Conservation (phyloP, 2,329 filamentous ascomycete genomes). For the Orbilia quercus region DNA sequence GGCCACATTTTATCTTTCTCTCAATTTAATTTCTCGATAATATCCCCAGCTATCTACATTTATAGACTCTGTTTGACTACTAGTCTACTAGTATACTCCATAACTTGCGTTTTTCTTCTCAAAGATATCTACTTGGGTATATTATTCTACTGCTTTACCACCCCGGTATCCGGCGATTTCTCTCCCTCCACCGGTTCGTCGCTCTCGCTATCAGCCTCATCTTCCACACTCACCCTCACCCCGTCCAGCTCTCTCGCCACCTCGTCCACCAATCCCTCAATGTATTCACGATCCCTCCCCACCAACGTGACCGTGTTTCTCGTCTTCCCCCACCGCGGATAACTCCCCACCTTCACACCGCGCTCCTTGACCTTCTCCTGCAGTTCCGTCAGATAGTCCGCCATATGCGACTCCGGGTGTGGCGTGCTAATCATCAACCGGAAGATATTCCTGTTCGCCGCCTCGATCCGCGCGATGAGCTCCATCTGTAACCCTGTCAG, state of each 20-base stretch:
- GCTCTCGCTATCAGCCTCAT: slow-evolving; percentile 71
- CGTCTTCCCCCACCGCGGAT: slow-evolving; percentile 89
- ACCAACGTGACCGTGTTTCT: slow-evolving; percentile 92
- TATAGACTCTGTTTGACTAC: too few species aligned
- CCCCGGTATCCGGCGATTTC: not conserved
- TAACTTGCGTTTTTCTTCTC: not conserved
- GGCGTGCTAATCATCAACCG: slow-evolving; percentile 88
- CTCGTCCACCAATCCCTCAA: slow-evolving; percentile 82
- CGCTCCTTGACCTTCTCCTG: slow-evolving; percentile 77
- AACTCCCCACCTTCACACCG: slow-evolving; percentile 93
- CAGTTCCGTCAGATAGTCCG: slow-evolving; percentile 82
- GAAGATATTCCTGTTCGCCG: slow-evolving; percentile 77
- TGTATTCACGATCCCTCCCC: slow-evolving; percentile 76
- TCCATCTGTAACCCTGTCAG: slow-evolving; percentile 75
- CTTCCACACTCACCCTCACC: slow-evolving; percentile 75
- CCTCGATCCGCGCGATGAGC: slow-evolving; percentile 78
- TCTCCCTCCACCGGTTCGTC: slow-evolving; percentile 57
- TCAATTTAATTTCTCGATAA: too few species aligned
- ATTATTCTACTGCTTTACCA: not conserved
- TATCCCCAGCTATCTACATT: too few species aligned
- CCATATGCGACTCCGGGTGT: slow-evolving; percentile 84
- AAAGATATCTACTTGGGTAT: too few species aligned
- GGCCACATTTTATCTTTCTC: too few species aligned
- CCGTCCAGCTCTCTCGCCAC: slow-evolving; percentile 82
- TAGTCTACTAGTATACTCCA: too few species aligned